Conservation (phyloP, 805 yeast genomes). For the Yamadazyma takamatsuzukensis region DNA sequence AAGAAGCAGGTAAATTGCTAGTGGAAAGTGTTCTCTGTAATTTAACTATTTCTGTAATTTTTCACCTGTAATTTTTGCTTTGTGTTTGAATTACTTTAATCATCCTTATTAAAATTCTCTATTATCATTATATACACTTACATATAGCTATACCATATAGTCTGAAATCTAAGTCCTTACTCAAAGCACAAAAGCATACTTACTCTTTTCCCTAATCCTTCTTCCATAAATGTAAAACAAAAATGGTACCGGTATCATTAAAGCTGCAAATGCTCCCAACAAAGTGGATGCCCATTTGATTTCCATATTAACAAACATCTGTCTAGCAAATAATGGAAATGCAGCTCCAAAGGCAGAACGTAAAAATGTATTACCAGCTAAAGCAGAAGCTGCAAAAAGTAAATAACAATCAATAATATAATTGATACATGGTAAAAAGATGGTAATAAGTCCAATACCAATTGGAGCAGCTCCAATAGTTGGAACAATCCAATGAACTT, state of each 20-base stretch:
- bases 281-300: constrained; percentile 54
- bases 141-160: too few species aligned
- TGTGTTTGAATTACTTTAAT: too few species aligned
- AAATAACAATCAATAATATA: constrained; percentile 61
- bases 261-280: constrained; percentile 49
- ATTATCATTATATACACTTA: too few species aligned
- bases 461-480: constrained; percentile 41
- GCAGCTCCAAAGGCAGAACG: constrained; percentile 59
- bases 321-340: constrained; percentile 57
- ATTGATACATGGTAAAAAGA: constrained; percentile 58
- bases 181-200: constrained; percentile 13
- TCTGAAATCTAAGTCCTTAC: too few species aligned
- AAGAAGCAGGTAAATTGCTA: too few species aligned
- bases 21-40: too few species aligned
- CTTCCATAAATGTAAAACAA: constrained; percentile 50
- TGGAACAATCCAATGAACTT: constrained; percentile 78
- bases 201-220: constrained; percentile 17
- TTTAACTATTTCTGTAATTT: too few species aligned
- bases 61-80: too few species aligned
- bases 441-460: constrained; percentile 48
- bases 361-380: constrained; percentile 60
- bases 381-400: constrained; percentile 57
- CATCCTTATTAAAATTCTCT: too few species aligned
- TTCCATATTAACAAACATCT: constrained; percentile 48
- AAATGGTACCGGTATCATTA: constrained; percentile 56